Percentiles rank a stretch among this genome's conserved stretches.
Conservation (phyloP, 352 stramenopile species). For the Pythium coloratum region DNA sequence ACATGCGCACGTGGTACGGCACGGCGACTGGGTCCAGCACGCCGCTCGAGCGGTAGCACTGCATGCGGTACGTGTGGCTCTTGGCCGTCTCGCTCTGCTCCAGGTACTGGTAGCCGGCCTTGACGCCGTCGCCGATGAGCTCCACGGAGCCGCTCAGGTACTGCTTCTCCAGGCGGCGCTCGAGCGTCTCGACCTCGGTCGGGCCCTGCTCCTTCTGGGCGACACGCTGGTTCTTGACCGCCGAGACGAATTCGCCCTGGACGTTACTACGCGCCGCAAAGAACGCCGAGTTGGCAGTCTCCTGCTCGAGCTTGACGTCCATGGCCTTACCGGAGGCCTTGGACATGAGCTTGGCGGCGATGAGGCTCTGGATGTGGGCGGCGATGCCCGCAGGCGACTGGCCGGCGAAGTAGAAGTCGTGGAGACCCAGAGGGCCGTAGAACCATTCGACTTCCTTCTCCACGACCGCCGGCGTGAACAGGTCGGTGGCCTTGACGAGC, state of each 20-base stretch:
- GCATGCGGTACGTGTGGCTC: slow-evolving; percentile 71
- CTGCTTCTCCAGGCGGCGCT: slow-evolving; percentile 78
- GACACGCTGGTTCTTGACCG: slow-evolving; percentile 46
- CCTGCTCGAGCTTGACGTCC: slow-evolving; percentile 84
- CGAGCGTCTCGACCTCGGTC: slow-evolving; percentile 71
- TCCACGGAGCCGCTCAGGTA: slow-evolving; percentile 70
- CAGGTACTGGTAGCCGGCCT: slow-evolving; percentile 75
- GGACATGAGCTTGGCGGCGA: slow-evolving; percentile 82
- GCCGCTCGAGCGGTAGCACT: slow-evolving; percentile 81
- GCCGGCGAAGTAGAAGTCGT: slow-evolving; percentile 85
- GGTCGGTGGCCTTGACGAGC: slow-evolving; percentile 49
- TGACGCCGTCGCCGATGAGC: slow-evolving; percentile 78
- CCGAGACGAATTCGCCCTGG: slow-evolving; percentile 42
- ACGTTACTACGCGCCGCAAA: slow-evolving; percentile 83
- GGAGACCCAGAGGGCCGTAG: slow-evolving; percentile 73
- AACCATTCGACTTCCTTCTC: slow-evolving; percentile 80
- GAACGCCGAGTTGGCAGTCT: slow-evolving; percentile 69
- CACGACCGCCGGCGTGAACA: slow-evolving; percentile 65
- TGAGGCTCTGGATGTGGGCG: slow-evolving; percentile 75
- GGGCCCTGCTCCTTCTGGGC: slow-evolving; percentile 50
- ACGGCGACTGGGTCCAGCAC: slow-evolving; percentile 73
- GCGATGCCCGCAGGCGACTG: slow-evolving; percentile 65
- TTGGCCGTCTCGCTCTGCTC: slow-evolving; percentile 58
- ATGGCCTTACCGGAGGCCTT: slow-evolving; percentile 69
- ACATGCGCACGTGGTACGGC: slow-evolving; percentile 83